Evolutionary conservation across 2,329 filamentous ascomycete genomes (phyloP), one percentile per base, ranked within the genome.

Genomic region (Colletotrichum agaves): DNA sequence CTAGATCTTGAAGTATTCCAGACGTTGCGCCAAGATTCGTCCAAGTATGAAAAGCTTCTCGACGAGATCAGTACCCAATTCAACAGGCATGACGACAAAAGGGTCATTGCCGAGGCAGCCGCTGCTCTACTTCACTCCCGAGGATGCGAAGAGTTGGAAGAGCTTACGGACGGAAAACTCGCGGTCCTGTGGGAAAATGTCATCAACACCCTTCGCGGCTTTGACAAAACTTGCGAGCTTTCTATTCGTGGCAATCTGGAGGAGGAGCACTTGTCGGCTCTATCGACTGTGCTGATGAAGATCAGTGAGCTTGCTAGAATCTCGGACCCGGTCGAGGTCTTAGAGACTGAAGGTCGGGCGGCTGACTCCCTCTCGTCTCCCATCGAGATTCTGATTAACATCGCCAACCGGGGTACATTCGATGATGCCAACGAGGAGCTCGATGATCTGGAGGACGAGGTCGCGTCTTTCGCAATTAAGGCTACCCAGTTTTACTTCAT

Each of bases 11-110:
- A 95, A 44, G 88, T 94, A 21, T 97, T 98, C 75, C 91, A 94
- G 75, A 93, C 97, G 74, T 83, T 98, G 41, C 91, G 94, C 58
- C 94, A 97, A 76, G 93, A 97, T 71, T 89, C 93, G 0, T 90
- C 91, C 2, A 91, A 90, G 2, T 97, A 97, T 75, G 88, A 90
- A 6, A 89, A 91, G 21, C 82, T 98, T 33, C 83, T 99, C 1
- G 94, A 97, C 72, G 94, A 98, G 74, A 93, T 98, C 73, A 94
- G 93, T 77, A 93, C 93, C 65, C 96, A 99, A 74, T 98, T 99
- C 80, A 90, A 92, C 73, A 90, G 93, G n/a, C 96, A 99, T 75
- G 92, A 93, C 47, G 93, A 97, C 74, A 91, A 93, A 73, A 88
- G 88, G 62, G 94, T 98, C 17, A 84, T 99, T 50, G 89, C 89